Evolutionary conservation across 257 asterid genomes (phyloP).

Genomic region (Plantago major): DNA sequence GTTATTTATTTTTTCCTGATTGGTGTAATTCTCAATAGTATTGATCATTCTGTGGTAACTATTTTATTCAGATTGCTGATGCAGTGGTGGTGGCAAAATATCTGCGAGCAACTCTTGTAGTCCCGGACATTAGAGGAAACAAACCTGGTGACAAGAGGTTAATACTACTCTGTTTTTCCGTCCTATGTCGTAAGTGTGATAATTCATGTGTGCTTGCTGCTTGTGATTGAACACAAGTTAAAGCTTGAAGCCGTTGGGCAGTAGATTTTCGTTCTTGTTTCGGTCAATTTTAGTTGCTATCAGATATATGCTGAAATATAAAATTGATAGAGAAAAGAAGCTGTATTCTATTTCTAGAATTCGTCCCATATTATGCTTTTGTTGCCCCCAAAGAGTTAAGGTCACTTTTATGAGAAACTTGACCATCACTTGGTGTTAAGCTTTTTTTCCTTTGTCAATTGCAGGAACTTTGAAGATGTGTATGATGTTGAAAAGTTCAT

Average conservation of each 20-base stretch:
- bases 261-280: neutral
- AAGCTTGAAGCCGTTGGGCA: neutral
- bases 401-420: no score
- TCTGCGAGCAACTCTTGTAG: conserved; percentile 81
- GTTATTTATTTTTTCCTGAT: no score
- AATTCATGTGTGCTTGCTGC: conserved; percentile 1
- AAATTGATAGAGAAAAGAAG: no score
- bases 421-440: neutral
- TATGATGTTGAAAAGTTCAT: conserved; percentile 52
- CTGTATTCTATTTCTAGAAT: no score
- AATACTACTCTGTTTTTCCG: neutral
- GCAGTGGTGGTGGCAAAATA: conserved; percentile 92
- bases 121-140: conserved; percentile 93
- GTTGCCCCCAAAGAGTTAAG: no score
- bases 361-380: no score
- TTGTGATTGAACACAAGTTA: neutral
- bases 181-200: neutral
- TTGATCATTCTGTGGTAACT: no score
- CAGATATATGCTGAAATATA: neutral
- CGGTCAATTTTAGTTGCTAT: neutral
- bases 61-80: conserved; percentile 66
- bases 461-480: conserved; percentile 59
- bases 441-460: conserved; percentile 12
- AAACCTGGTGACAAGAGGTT: conserved; percentile 81
- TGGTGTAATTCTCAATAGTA: no score